Percentiles rank a stretch among this genome's conserved stretches.
Conservation (phyloP, 495 filamentous ascomycete genomes). For the Penicillium verhagenii region DNA sequence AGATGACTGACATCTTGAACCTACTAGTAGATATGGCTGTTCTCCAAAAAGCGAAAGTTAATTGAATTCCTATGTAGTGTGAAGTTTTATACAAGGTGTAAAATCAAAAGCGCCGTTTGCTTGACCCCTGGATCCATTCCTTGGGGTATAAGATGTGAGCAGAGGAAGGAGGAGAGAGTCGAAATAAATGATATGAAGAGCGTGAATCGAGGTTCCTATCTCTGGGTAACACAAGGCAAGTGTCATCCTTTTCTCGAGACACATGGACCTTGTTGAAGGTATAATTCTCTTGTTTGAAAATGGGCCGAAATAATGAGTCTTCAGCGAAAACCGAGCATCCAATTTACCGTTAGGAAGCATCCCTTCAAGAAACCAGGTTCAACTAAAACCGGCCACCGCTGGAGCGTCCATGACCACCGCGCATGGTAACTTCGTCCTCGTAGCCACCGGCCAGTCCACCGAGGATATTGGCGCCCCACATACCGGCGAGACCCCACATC, state of each 20-base stretch:
- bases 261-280: background rate
- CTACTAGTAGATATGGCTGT: background rate
- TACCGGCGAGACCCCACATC: slow-evolving; percentile 90
- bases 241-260: background rate
- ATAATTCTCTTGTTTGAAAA: background rate
- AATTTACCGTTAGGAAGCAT: background rate
- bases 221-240: background rate
- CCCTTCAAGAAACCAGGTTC: background rate
- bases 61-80: slow-evolving; percentile 15
- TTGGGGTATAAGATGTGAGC: slow-evolving; percentile 27
- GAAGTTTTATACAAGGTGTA: slow-evolving; percentile 25
- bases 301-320: background rate
- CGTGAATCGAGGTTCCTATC: slow-evolving; percentile 1
- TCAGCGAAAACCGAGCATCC: background rate
- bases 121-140: slow-evolving; percentile 22
- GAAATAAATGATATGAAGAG: slow-evolving; percentile 14
- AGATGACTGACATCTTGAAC: too few relatives aligned
- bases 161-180: slow-evolving; percentile 19
- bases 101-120: slow-evolving; percentile 18
- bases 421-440: slow-evolving; percentile 36
- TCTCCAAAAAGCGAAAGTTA: slow-evolving; percentile 4
- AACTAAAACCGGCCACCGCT: slow-evolving; percentile 40
- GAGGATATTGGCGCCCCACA: slow-evolving; percentile 71
- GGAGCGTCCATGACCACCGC: slow-evolving; percentile 24
- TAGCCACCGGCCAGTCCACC: slow-evolving; percentile 44